Conservation (phyloP, 495 filamentous ascomycete species). For the Penicillium egyptiacum region DNA sequence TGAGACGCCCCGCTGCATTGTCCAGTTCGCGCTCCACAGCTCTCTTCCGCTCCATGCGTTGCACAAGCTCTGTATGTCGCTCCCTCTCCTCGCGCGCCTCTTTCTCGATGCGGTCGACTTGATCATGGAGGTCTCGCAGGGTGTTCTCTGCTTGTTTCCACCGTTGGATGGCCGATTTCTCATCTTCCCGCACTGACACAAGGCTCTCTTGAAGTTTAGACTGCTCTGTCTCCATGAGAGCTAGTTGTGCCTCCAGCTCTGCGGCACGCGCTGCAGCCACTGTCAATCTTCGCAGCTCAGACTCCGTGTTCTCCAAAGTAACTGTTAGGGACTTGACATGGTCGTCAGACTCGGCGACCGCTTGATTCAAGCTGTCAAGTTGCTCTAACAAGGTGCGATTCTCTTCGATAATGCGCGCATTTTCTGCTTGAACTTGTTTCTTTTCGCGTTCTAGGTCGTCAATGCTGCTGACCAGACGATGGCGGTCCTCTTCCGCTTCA, state of each 20-base stretch:
- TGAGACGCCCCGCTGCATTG: slow-evolving; percentile 71
- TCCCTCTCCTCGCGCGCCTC: slow-evolving; percentile 82
- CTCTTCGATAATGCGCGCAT: slow-evolving; percentile 72
- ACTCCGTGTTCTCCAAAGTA: slow-evolving; percentile 70
- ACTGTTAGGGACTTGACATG: slow-evolving; percentile 69
- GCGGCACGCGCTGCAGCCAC: slow-evolving; percentile 70
- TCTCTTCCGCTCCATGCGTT: slow-evolving; percentile 74
- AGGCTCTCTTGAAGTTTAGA: slow-evolving; percentile 64
- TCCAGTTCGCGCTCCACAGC: slow-evolving; percentile 74
- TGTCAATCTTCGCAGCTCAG: slow-evolving; percentile 71
- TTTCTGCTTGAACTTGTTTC: slow-evolving; percentile 66
- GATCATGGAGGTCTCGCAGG: slow-evolving; percentile 72
- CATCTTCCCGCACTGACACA: slow-evolving; percentile 63
- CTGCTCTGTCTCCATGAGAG: slow-evolving; percentile 78
- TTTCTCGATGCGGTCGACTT: slow-evolving; percentile 84
- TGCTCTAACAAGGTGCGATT: slow-evolving; percentile 76
- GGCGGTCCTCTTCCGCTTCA: slow-evolving; percentile 80
- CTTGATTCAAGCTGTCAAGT: slow-evolving; percentile 75
- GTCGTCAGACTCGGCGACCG: slow-evolving; percentile 71
- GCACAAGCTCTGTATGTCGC: slow-evolving; percentile 75
- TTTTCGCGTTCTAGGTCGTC: slow-evolving; percentile 77
- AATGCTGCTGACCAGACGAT: slow-evolving; percentile 65
- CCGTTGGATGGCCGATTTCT: slow-evolving; percentile 70
- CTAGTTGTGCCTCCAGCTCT: slow-evolving; percentile 74
- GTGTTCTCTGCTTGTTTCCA: slow-evolving; percentile 81